These are phyloP conservation scores for Uronychia binucleata DNA, from an alignment of 73 alveolate species.

Conservation along the genomic window DNA sequence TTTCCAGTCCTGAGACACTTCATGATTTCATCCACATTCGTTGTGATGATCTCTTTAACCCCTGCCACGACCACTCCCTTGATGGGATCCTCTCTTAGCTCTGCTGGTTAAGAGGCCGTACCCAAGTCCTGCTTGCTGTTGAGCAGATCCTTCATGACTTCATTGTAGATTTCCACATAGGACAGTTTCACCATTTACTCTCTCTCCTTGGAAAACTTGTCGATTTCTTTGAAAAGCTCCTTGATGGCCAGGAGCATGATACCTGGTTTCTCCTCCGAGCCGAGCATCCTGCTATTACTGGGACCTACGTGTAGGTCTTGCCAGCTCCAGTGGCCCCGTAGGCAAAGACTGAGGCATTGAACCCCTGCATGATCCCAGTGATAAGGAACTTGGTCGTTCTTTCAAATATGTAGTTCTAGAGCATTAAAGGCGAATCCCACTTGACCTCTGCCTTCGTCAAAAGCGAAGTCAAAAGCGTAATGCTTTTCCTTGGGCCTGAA, in stretches of 20 bases:
- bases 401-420: slow-evolving; percentile 40
- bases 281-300: slow-evolving; percentile 82
- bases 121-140: slow-evolving; percentile 79
- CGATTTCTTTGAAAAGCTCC: slow-evolving; percentile 77
- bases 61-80: slow-evolving; percentile 90
- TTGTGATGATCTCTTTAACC: slow-evolving; percentile 87
- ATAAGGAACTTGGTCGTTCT: slow-evolving; percentile 83
- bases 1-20: slow-evolving; percentile 75
- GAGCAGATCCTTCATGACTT: slow-evolving; percentile 87
- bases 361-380: slow-evolving; percentile 92
- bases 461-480: slow-evolving; percentile 94
- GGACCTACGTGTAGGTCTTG: slow-evolving; percentile 97
- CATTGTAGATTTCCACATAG: slow-evolving; percentile 95
- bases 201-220: slow-evolving; percentile 63
- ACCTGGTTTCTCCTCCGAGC: slow-evolving; percentile 86
- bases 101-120: slow-evolving; percentile 89
- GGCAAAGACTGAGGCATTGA: slow-evolving; percentile 97
- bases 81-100: slow-evolving; percentile 93
- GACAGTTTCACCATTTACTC: slow-evolving; percentile 86
- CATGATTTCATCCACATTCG: slow-evolving; percentile 88
- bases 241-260: slow-evolving; percentile 81
- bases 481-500: slow-evolving; percentile 91
- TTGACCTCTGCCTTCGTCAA: slow-evolving; percentile 68
- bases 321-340: slow-evolving; percentile 99
- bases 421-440: too few species aligned